Conservation (phyloP, 2,329 filamentous ascomycete genomes). For the Aspergillus ibericus region DNA sequence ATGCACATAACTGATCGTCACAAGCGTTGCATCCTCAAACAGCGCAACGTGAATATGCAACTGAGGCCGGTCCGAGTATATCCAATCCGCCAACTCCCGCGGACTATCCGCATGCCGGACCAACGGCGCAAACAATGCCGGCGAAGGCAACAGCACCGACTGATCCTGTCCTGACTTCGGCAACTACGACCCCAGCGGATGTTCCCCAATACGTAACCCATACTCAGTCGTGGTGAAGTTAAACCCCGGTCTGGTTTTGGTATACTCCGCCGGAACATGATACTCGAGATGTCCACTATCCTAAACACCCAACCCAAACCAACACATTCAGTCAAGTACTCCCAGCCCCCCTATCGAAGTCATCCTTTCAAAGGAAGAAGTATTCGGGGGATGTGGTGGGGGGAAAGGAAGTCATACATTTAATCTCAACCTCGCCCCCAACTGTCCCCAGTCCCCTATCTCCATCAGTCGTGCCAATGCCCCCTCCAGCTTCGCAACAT, state of each 20-base stretch:
- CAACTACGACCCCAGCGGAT: conserved; percentile 38
- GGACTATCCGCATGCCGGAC: conserved; percentile 34
- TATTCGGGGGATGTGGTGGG: too few species aligned
- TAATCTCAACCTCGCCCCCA: conserved; percentile 47
- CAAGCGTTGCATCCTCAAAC: conserved; percentile 53
- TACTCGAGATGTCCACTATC: conserved; percentile 39
- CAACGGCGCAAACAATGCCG: conserved; percentile 3
- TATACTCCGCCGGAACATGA: conserved; percentile 43
- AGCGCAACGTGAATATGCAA: conserved; percentile 51
- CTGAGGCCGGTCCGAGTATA: conserved; percentile 47
- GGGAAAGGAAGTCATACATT: conserved; percentile 32
- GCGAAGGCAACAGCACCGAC: not conserved
- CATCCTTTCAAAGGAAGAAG: too few species aligned
- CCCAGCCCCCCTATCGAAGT: too few species aligned
- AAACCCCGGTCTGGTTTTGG: conserved; percentile 41
- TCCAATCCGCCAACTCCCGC: conserved; percentile 39
- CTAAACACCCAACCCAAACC: conserved; percentile 1
- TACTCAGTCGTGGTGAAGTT: conserved; percentile 41
- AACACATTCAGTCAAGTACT: too few species aligned
- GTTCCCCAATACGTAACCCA: conserved; percentile 40
- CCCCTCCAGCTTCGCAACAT: conserved; percentile 39
- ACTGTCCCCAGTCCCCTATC: conserved; percentile 48
- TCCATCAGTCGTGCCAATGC: conserved; percentile 43
- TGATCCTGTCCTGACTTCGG: conserved; percentile 4
- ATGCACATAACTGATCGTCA: conserved; percentile 51